Evolutionary conservation across 441 rosid species (phyloP), one percentile per base, ranked within the genome.

Genomic region (Arabidopsis hybrid): DNA sequence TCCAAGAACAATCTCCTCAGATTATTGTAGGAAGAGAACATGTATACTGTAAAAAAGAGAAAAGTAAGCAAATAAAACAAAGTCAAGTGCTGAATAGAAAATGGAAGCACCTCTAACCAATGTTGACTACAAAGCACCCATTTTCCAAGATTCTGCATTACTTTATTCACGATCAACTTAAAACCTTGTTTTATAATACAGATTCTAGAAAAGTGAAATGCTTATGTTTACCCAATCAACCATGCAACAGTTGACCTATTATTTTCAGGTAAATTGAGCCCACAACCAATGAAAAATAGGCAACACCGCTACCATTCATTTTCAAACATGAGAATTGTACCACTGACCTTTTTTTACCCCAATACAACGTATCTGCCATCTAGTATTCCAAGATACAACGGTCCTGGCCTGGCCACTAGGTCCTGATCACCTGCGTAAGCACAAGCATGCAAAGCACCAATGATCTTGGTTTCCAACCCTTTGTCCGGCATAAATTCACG

Each of bases 361-460:
- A 9, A 69, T 46, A 31, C 17, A 59, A 13, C 18, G 50, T 46
- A n/a, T 14, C 9, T 46, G 1, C 18, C 7, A n/a, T 46, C 18
- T 46, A 0, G 50, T n/a, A n/a, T 46, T 12, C 10, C 17, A 17
- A 17, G 14, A 7, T 13, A 52, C 67, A 58, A 71, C 58, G 72
- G 43, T 10, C 76, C 71, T 60, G 59, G 40, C 40, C 10, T 7
- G 34, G 39, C 72, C 76, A 76, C 76, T 72, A 71, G 43, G n/a
- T 59, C 56, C 6, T 43, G 14, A 4, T 43, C 14, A 39, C 50
- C 5, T 2, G 8, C 10, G 6, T 31, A 14, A n/a, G 18, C 51
- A 46, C 46, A 46, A 2, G 3, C 3, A 46, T 46, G 17, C 5
- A 46, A 45, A 45, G 9, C 18, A 46, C 53, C 6, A 49, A 49